These are phyloP conservation scores for Cryptococcus sp. DNA, from an alignment of 1,284 basidiomycete genomes.

Conservation along the genomic window DNA sequence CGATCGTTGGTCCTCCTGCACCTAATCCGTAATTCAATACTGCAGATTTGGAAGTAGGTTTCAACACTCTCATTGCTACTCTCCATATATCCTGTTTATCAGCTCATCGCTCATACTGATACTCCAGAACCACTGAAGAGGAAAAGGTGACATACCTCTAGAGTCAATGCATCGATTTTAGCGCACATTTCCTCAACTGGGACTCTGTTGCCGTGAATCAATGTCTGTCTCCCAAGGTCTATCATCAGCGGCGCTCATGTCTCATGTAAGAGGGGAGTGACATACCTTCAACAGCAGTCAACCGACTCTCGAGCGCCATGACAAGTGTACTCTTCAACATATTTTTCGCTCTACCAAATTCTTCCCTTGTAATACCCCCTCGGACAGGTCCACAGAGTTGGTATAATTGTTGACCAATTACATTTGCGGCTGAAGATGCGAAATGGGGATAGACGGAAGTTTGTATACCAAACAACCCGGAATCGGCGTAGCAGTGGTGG, in stretches of 20 bases:
- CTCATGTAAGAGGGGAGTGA: slow-evolving; percentile 2
- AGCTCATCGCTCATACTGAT: neutral
- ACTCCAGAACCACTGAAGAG: no score
- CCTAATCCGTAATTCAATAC: slow-evolving; percentile 44
- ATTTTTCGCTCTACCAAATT: slow-evolving; percentile 86
- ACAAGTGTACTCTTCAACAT: slow-evolving; percentile 90
- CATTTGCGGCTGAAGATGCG: slow-evolving; percentile 66
- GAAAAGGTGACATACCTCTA: slow-evolving; percentile 58
- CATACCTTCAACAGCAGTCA: slow-evolving; percentile 82
- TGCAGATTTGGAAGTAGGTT: slow-evolving; percentile 23
- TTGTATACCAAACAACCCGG: slow-evolving; percentile 88
- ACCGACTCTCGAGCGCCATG: slow-evolving; percentile 90
- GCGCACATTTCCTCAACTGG: slow-evolving; percentile 87
- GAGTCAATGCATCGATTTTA: slow-evolving; percentile 76
- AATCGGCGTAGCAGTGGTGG: slow-evolving; percentile 96
- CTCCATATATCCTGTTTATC: slow-evolving; percentile 39
- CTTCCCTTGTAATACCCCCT: slow-evolving; percentile 49
- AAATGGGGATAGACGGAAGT: slow-evolving; percentile 75
- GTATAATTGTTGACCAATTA: slow-evolving; percentile 74
- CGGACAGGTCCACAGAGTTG: slow-evolving; percentile 47
- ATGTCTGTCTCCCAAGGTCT: slow-evolving; percentile 63
- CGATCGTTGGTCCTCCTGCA: slow-evolving; percentile 49
- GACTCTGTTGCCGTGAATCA: slow-evolving; percentile 86
- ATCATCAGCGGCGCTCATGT: neutral
- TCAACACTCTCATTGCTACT: slow-evolving; percentile 42